Conservation (phyloP, 1,284 basidiomycete genomes). For the Moesziomyces parantarcticus region DNA sequence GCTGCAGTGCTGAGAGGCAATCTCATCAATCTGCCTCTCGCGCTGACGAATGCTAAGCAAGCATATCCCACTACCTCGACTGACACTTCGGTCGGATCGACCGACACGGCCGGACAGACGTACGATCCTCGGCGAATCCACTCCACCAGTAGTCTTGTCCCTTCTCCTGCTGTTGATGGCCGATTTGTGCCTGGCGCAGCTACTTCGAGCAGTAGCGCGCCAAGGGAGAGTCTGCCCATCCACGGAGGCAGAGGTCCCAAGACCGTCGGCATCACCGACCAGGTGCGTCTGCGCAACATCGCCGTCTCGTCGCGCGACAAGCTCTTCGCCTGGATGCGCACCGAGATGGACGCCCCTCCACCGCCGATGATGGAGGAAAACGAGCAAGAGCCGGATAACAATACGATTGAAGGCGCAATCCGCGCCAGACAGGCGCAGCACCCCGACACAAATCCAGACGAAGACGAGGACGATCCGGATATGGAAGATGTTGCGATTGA, state of each 20-base stretch:
- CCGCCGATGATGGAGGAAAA: constrained; percentile 53
- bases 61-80: constrained; percentile 9
- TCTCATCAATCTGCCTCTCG: constrained; percentile 36
- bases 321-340: constrained; percentile 62
- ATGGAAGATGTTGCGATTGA: constrained; percentile 38
- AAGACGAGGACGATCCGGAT: constrained; percentile 19
- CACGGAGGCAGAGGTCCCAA: constrained; percentile 44
- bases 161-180: constrained; percentile 39
- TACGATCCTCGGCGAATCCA: constrained; percentile 6
- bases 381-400: constrained; percentile 32
- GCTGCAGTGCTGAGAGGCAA: constrained; percentile 50
- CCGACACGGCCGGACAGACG: background rate
- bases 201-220: background rate
- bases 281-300: constrained; percentile 60
- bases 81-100: background rate
- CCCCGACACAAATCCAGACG: background rate
- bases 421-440: constrained; percentile 4
- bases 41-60: constrained; percentile 24
- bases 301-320: constrained; percentile 52
- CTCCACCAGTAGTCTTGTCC: constrained; percentile 29
- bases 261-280: constrained; percentile 54
- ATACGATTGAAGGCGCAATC: constrained; percentile 26
- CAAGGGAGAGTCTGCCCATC: constrained; percentile 36
- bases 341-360: constrained; percentile 43
- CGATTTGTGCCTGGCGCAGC: constrained; percentile 15